Conservation (phyloP, 345 rosid species). For the Limnanthes douglasii region DNA sequence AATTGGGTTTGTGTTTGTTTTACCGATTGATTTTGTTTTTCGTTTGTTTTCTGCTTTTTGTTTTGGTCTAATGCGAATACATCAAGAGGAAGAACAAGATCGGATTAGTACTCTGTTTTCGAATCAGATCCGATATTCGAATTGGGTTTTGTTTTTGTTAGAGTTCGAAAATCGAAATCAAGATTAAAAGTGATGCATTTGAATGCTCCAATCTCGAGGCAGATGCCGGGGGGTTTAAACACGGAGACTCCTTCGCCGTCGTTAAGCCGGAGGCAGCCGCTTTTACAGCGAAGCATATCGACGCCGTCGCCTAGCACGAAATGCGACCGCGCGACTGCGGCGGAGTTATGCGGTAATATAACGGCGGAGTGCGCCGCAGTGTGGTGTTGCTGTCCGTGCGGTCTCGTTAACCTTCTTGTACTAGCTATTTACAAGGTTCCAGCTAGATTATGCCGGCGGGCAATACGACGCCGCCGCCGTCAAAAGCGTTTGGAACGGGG, state of each 20-base stretch:
- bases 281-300: slow-evolving; percentile 11
- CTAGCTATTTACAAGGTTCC: slow-evolving; percentile 51
- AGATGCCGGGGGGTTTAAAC: background rate
- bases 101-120: slow-evolving; percentile 3
- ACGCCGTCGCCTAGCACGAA: slow-evolving; percentile 2
- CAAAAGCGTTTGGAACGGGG: slow-evolving; percentile 17
- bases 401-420: slow-evolving; percentile 31
- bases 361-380: slow-evolving; percentile 71
- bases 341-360: slow-evolving; percentile 31
- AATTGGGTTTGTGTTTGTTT: background rate
- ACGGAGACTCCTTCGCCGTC: slow-evolving; percentile 15
- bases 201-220: slow-evolving; percentile 7
- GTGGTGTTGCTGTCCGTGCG: slow-evolving; percentile 60
- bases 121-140: background rate
- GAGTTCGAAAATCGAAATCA: background rate
- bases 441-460: slow-evolving; percentile 33
- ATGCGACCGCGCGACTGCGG: slow-evolving; percentile 16
- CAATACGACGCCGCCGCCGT: slow-evolving; percentile 18
- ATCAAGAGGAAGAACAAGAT: slow-evolving; percentile 4
- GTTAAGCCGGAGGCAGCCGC: slow-evolving; percentile 17
- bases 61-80: slow-evolving; percentile 1
- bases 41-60: background rate
- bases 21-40: background rate
- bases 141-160: background rate
- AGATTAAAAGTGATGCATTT: background rate